Conservation (phyloP, 2,329 filamentous ascomycete species). For the Gaeumannomyces tritici region DNA sequence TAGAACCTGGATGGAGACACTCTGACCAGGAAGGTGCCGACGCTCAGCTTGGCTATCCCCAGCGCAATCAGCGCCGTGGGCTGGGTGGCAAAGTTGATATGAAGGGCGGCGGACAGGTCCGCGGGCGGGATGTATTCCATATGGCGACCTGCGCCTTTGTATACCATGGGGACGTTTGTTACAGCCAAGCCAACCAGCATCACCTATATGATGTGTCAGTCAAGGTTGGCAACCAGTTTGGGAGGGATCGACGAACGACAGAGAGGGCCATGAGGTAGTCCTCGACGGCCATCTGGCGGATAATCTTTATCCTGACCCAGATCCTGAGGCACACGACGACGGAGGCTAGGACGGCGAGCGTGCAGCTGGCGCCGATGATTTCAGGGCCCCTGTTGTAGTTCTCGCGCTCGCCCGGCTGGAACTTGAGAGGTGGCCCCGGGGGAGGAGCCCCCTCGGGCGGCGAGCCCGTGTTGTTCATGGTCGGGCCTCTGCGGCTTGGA, state of each 20-base stretch:
- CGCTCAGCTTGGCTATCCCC: conserved; percentile 18
- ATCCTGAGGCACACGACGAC: conserved; percentile 14
- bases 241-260: conserved; percentile 11
- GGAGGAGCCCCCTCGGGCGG: too few species aligned
- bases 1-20: conserved; percentile 13
- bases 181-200: conserved; percentile 17
- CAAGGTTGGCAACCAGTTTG: background rate
- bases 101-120: conserved; percentile 13
- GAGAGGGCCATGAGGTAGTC: conserved; percentile 18
- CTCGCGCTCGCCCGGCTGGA: background rate
- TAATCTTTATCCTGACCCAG: conserved; percentile 16
- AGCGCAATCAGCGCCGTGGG: conserved; percentile 18
- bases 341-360: conserved; percentile 15
- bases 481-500: too few species aligned
- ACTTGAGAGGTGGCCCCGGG: too few species aligned
- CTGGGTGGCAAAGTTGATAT: conserved; percentile 21
- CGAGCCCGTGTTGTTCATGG: too few species aligned
- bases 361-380: conserved; percentile 18
- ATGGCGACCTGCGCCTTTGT: conserved; percentile 16
- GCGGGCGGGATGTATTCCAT: conserved; percentile 15
- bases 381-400: conserved; percentile 19
- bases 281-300: conserved; percentile 15
- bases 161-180: conserved; percentile 18
- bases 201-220: conserved; percentile 4
- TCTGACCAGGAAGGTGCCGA: conserved; percentile 18